phyloP scores from a whole-genome alignment of 108 stramenopile genomes.

The Craspedostauros australis region DNA sequence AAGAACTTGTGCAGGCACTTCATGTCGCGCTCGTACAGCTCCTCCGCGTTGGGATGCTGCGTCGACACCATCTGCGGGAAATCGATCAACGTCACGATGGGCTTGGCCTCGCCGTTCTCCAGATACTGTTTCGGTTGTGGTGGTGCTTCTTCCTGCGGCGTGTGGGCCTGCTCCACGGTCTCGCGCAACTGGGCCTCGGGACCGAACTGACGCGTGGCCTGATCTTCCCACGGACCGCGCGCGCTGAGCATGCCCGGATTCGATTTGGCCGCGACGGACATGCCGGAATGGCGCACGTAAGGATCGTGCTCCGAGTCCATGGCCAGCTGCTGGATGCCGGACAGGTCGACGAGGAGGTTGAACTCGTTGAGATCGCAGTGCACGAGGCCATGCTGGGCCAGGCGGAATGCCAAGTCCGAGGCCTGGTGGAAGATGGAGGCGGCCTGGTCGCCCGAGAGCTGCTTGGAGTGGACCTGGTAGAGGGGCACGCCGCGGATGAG shows the following conservation, averaged over 20 bases:
- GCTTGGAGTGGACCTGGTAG: slow-evolving; percentile 79
- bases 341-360: slow-evolving; percentile 95
- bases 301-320: slow-evolving; percentile 46
- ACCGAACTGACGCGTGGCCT: slow-evolving; percentile 42
- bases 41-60: slow-evolving; percentile 92
- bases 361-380: slow-evolving; percentile 99
- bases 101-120: slow-evolving; percentile 77
- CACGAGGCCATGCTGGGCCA: slow-evolving; percentile 92
- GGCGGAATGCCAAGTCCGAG: slow-evolving; percentile 52
- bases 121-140: slow-evolving; percentile 59
- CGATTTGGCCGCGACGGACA: slow-evolving; percentile 52
- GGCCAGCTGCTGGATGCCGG: slow-evolving; percentile 56
- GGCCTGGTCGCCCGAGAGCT: slow-evolving; percentile 82
- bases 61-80: slow-evolving; percentile 99
- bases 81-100: slow-evolving; percentile 95
- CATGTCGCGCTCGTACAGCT: slow-evolving; percentile 92
- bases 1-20: slow-evolving; percentile 82
- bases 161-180: background rate
- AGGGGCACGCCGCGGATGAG: slow-evolving; percentile 84
- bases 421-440: slow-evolving; percentile 83
- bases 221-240: slow-evolving; percentile 49
- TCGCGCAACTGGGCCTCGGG: slow-evolving; percentile 53
- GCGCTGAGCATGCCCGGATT: slow-evolving; percentile 61
- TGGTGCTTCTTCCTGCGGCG: slow-evolving; percentile 22
- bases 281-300: slow-evolving; percentile 82